Evolutionary conservation across 176 grass and related monocot genomes (phyloP).

Genomic region (Oryza rufipogon): DNA sequence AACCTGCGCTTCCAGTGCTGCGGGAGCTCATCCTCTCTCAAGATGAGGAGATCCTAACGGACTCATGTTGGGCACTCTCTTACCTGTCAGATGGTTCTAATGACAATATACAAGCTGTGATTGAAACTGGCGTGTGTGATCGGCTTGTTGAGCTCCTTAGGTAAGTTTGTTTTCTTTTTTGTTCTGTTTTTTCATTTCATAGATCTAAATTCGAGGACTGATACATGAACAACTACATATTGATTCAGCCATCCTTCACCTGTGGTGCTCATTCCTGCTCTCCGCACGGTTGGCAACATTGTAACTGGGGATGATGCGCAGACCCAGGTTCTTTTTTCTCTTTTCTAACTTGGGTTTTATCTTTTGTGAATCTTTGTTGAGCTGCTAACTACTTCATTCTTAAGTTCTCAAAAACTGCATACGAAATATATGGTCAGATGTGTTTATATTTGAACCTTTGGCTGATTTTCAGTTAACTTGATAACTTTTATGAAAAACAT

Average conservation of each 20-base stretch:
- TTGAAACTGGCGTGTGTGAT: slow-evolving; percentile 60
- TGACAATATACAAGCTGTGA: slow-evolving; percentile 55
- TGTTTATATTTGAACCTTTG: neutral
- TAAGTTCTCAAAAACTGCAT: neutral
- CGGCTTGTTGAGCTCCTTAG: slow-evolving; percentile 67
- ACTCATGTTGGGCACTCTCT: slow-evolving; percentile 65
- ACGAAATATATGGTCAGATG: neutral
- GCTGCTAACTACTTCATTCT: neutral
- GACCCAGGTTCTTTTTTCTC: slow-evolving; percentile 58
- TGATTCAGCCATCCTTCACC: slow-evolving; percentile 60
- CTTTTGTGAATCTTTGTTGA: neutral
- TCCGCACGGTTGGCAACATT: slow-evolving; percentile 60
- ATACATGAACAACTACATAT: neutral
- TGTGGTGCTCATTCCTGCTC: slow-evolving; percentile 51
- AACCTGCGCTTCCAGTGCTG: slow-evolving; percentile 48
- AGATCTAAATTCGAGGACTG: neutral
- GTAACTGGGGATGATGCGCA: slow-evolving; percentile 63
- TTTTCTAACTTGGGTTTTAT: neutral
- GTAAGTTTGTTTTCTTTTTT: slow-evolving; percentile 30
- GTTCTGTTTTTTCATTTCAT: neutral
- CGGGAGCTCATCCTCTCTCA: slow-evolving; percentile 53
- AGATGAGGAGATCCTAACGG: slow-evolving; percentile 58
- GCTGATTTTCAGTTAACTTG: neutral
- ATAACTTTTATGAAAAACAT: neutral
- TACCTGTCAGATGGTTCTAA: slow-evolving; percentile 50